Percentiles rank a stretch among this genome's conserved stretches.
These are phyloP conservation scores for Coniella vitis DNA, from an alignment of 2,329 filamentous ascomycete species.

Conservation along the genomic window DNA sequence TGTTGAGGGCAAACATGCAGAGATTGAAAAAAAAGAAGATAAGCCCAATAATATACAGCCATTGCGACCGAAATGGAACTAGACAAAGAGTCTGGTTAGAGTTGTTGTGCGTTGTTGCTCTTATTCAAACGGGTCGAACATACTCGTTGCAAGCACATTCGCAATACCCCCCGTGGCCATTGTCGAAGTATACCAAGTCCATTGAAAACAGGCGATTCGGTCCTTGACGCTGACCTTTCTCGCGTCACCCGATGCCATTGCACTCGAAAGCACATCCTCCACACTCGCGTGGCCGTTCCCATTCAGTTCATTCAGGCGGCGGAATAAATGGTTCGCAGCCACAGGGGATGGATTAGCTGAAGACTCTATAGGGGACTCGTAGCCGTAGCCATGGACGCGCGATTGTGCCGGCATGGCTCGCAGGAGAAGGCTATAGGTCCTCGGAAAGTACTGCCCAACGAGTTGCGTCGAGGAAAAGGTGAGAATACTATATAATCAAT, in stretches of 20 bases:
- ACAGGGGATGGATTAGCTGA: slow-evolving; percentile 14
- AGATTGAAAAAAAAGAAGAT: slow-evolving; percentile 59
- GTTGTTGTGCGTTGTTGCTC: no score
- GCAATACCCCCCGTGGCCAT: slow-evolving; percentile 52
- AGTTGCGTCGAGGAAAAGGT: no score
- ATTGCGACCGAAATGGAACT: slow-evolving; percentile 48
- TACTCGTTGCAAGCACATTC: slow-evolving; percentile 49
- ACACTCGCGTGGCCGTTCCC: slow-evolving; percentile 16
- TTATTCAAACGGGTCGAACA: no score
- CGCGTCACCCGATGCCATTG: slow-evolving; percentile 20
- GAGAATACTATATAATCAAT: no score
- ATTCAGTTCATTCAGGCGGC: slow-evolving; percentile 8
- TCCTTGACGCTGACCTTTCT: slow-evolving; percentile 36
- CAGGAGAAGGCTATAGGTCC: slow-evolving; percentile 39
- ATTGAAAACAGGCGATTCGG: slow-evolving; percentile 48
- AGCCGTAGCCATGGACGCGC: slow-evolving; percentile 26
- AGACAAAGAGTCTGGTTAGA: neutral
- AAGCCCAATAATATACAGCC: slow-evolving; percentile 52
- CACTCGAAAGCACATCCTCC: slow-evolving; percentile 29
- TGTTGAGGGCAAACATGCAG: slow-evolving; percentile 55
- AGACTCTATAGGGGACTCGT: slow-evolving; percentile 33
- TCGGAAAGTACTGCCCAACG: no score
- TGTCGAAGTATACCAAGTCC: slow-evolving; percentile 75
- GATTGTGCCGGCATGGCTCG: slow-evolving; percentile 29
- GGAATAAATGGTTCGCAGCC: slow-evolving; percentile 11